These are phyloP conservation scores for Cladophialophora psammophila DNA, from an alignment of 2,329 filamentous ascomycete genomes.

Conservation along the genomic window DNA sequence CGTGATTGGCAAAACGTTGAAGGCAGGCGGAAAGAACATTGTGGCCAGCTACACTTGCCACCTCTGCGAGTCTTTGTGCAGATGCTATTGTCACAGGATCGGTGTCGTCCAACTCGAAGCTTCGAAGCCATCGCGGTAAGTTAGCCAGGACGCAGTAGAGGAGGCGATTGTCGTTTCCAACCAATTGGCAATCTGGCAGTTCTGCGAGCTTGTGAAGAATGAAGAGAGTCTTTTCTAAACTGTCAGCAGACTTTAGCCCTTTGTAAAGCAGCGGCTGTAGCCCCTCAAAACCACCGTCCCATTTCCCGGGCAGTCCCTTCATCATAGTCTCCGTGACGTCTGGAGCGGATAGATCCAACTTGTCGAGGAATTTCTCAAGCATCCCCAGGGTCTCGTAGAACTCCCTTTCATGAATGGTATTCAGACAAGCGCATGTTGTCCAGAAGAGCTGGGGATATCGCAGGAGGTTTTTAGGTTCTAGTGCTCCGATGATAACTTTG, in stretches of 20 bases:
- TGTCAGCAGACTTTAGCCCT: constrained; percentile 84
- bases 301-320: constrained; percentile 81
- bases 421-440: constrained; percentile 94
- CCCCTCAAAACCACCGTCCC: constrained; percentile 89
- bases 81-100: constrained; percentile 24
- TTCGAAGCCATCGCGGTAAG: constrained; percentile 81
- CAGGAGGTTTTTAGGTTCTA: constrained; percentile 79
- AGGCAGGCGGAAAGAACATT: constrained; percentile 49
- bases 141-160: constrained; percentile 92
- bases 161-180: constrained; percentile 82
- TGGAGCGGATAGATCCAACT: constrained; percentile 78
- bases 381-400: constrained; percentile 92
- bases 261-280: constrained; percentile 88
- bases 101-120: constrained; percentile 64
- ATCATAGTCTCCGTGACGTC: constrained; percentile 73
- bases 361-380: constrained; percentile 84
- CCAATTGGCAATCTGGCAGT: constrained; percentile 78
- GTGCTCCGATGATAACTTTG: constrained; percentile 85
- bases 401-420: constrained; percentile 95
- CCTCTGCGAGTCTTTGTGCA: constrained; percentile 55
- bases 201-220: constrained; percentile 80
- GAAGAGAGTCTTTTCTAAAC: constrained; percentile 77
- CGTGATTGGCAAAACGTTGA: constrained; percentile 60
- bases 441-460: constrained; percentile 97
- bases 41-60: constrained; percentile 76